Evolutionary conservation across 306 rosid species (phyloP).

Genomic region (Sesbania bispinosa): DNA sequence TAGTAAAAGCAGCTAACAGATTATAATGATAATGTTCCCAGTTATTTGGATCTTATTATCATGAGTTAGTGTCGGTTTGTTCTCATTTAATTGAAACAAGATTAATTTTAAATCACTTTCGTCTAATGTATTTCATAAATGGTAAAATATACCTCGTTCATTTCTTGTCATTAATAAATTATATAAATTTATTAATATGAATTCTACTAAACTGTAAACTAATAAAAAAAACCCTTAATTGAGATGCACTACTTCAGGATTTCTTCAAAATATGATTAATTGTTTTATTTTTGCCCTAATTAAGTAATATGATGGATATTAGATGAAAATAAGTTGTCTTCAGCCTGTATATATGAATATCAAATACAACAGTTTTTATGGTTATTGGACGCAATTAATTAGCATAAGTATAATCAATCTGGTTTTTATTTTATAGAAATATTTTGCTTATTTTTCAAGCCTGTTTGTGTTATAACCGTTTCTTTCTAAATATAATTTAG

Average conservation of each 20-base stretch:
- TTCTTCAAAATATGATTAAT: not conserved
- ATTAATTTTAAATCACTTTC: too few relatives aligned
- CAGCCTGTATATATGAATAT: too few relatives aligned
- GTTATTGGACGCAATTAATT: not conserved
- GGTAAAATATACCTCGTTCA: too few relatives aligned
- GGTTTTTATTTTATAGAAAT: not conserved
- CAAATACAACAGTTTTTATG: not conserved
- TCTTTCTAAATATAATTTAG: not conserved
- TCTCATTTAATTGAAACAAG: too few relatives aligned
- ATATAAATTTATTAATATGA: too few relatives aligned
- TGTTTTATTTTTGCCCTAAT: constrained; percentile 1
- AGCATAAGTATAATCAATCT: not conserved
- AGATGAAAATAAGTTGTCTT: not conserved
- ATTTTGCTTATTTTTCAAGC: not conserved
- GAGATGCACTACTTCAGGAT: not conserved
- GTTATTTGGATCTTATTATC: not conserved
- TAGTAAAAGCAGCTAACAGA: not conserved
- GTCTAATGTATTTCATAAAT: too few relatives aligned
- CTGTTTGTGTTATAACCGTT: not conserved
- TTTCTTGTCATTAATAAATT: too few relatives aligned
- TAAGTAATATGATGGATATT: not conserved
- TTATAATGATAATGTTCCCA: not conserved
- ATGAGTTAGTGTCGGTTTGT: too few relatives aligned
- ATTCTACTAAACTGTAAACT: too few relatives aligned
- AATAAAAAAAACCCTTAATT: not conserved